Conservation (phyloP, 306 rosid genomes). For the Vachellia pachyceras region DNA sequence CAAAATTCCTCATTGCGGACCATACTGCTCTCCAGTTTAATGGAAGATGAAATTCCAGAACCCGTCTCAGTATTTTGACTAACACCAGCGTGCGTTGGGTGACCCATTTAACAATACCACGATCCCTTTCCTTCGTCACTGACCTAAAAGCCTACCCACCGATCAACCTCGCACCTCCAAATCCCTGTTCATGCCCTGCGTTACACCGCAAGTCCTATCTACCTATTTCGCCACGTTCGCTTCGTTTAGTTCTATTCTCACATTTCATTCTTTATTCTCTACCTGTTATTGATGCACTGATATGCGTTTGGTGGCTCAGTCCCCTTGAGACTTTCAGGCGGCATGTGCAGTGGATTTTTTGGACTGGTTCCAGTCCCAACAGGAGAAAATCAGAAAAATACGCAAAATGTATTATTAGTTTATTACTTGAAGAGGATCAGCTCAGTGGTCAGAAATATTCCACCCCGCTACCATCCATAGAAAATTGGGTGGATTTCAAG, state of each 20-base stretch:
- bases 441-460: not conserved
- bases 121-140: not conserved
- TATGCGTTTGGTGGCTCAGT: too few species aligned
- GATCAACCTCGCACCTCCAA: not conserved
- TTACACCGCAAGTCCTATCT: not conserved
- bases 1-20: not conserved
- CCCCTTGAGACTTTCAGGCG: not conserved
- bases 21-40: too few species aligned
- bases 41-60: too few species aligned
- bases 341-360: not conserved
- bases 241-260: not conserved
- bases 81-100: not conserved
- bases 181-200: not conserved
- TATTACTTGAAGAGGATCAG: not conserved
- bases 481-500: too few species aligned
- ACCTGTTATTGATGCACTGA: too few species aligned
- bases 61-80: not conserved
- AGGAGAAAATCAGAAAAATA: not conserved
- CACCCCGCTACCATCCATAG: not conserved
- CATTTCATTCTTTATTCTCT: too few species aligned
- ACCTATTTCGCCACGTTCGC: not conserved
- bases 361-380: not conserved
- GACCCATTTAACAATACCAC: not conserved
- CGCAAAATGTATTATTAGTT: not conserved
- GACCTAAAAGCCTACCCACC: conserved; percentile 19